phyloP scores from a whole-genome alignment of 176 grass and related monocot genomes.

The Aegilops tauschii region DNA sequence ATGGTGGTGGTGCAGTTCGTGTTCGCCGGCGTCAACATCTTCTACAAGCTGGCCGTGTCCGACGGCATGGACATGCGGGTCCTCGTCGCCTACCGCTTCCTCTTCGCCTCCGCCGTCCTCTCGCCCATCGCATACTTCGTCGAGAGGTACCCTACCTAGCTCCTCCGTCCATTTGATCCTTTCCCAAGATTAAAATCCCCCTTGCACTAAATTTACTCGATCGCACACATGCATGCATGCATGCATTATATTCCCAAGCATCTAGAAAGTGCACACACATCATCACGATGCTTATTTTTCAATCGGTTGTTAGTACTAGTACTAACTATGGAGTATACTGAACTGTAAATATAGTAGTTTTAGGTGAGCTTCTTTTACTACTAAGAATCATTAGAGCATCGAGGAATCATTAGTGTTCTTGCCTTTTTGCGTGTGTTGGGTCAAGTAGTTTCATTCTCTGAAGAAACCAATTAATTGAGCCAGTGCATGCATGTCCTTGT shows the following conservation, averaged over 20 bases:
- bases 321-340: no score
- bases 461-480: not conserved
- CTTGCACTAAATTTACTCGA: not conserved
- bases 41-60: constrained; percentile 84
- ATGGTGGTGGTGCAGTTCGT: constrained; percentile 72
- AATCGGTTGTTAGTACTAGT: no score
- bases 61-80: constrained; percentile 94
- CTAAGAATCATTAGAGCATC: no score
- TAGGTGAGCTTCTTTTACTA: no score
- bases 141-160: constrained; percentile 47
- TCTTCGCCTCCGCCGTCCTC: constrained; percentile 76
- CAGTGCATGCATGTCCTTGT: not conserved
- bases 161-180: no score
- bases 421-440: not conserved
- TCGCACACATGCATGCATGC: not conserved
- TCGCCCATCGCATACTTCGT: constrained; percentile 63
- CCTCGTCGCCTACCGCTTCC: constrained; percentile 69
- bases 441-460: not conserved
- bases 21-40: constrained; percentile 75
- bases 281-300: no score
- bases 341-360: no score
- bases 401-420: not conserved
- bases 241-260: not conserved
- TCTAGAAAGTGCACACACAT: no score
- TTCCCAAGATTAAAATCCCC: not conserved